Percentiles rank a stretch among this genome's conserved stretches.
These are phyloP conservation scores for Triticum monococcum DNA, from an alignment of 176 grass and related monocot genomes.

Conservation along the genomic window DNA sequence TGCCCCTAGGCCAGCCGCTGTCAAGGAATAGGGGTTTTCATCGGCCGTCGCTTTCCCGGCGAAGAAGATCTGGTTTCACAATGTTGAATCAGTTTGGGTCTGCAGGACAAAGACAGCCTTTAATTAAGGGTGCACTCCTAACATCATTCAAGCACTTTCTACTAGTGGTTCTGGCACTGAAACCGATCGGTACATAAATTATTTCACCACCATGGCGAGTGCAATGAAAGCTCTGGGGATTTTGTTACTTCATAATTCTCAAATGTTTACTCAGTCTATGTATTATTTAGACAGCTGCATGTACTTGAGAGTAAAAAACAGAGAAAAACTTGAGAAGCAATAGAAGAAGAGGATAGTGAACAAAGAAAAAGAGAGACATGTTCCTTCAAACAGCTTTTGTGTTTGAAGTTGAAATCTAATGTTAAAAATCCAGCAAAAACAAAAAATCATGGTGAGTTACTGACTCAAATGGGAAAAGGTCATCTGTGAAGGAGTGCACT, in stretches of 20 bases:
- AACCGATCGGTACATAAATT: neutral
- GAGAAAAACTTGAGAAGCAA: neutral
- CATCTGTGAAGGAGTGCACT: neutral
- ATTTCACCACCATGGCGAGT: neutral
- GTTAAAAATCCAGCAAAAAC: neutral
- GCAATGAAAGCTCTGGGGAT: neutral
- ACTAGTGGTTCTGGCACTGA: neutral
- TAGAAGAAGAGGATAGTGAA: neutral
- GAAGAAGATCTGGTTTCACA: neutral
- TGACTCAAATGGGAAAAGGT: neutral
- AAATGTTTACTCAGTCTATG: neutral
- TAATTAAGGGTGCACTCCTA: neutral
- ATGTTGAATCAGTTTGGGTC: neutral
- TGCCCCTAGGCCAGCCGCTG: neutral
- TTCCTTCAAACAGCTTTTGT: neutral
- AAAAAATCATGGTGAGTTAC: neutral
- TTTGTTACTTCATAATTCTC: neutral
- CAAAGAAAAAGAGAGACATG: neutral
- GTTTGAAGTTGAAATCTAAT: neutral
- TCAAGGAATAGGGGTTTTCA: neutral
- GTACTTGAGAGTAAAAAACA: neutral
- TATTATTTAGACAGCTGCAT: neutral
- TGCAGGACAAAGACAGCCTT: neutral
- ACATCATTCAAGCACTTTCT: neutral
- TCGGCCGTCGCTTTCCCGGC: neutral